Evolutionary conservation across 345 rosid species (phyloP), one percentile per base, ranked within the genome.

Genomic region (Ailanthus altissimus): DNA sequence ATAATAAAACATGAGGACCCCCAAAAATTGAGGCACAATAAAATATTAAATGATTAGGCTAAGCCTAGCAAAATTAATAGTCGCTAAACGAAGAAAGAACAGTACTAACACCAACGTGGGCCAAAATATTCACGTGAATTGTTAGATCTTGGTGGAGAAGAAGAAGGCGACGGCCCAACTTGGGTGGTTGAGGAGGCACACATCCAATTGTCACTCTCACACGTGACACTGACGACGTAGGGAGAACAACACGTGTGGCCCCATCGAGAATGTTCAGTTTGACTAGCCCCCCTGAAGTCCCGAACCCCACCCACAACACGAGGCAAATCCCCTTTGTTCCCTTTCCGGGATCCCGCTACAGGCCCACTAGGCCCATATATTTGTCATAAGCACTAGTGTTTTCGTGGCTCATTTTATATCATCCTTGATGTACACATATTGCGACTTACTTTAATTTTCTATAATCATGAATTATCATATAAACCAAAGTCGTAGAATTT

Each of bases 231-330:
- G 8, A 58, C 76, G 11, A 16, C 26, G 12, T 32, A 1, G 38
- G 38, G 76, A 77, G 83, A 77, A 7, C 15, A 66, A 65, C 89
- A 82, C 86, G 85, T 79, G 85, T 81, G 85, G n/a, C 73, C 67
- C 73, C 46, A 25, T 2, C 1, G 43, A 9, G 74, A 62, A 65
- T 73, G 58, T 77, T 62, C 81, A 80, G 83, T 67, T 78, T 77
- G 81, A 75, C 79, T 32, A 60, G n/a, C n/a, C 66, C 70, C 62
- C 28, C 0, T 1, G 32, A 77, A 74, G 79, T 84, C 83, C 87
- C 1, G 32, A 77, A 74, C 82, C 85, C 84, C 87, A 81, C 81
- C 85, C 91, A 53, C 88, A n/a, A 85, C 90, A 90, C 81, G 92
- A 73, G 86, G 81, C 73, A 53, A 78, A 80, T 75, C 67, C 71